These are phyloP conservation scores for Geosiphon pyriformis DNA, from an alignment of 192 early-diverging fungal genomes.

Conservation along the genomic window DNA sequence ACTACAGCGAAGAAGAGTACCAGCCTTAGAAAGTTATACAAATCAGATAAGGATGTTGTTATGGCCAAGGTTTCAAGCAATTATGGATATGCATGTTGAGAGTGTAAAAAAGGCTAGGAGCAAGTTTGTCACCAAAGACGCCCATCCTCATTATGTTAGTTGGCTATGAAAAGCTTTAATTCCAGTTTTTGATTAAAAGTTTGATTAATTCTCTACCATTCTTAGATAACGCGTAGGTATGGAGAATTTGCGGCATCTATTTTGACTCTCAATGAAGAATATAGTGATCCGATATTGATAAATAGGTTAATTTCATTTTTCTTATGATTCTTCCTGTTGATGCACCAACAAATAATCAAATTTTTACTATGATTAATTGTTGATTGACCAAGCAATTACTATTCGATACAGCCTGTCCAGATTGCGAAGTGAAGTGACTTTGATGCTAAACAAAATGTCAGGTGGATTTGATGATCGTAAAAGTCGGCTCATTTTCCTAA, in stretches of 20 bases:
- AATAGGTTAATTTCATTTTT: conserved; percentile 53
- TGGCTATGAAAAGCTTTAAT: not conserved
- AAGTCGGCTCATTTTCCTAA: conserved; percentile 71
- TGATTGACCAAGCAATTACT: not conserved
- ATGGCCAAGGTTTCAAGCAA: conserved; percentile 80
- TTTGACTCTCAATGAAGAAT: conserved; percentile 81
- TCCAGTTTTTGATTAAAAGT: not conserved
- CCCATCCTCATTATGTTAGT: conserved; percentile 78
- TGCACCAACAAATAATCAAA: not conserved
- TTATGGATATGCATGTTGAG: conserved; percentile 90
- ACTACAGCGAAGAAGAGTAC: conserved; percentile 74
- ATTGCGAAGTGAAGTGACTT: conserved; percentile 72
- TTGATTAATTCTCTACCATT: not conserved
- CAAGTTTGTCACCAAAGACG: conserved; percentile 64
- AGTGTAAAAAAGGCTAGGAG: conserved; percentile 72
- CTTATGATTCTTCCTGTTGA: not conserved
- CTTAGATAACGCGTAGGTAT: conserved; percentile 79
- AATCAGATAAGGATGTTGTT: conserved; percentile 90
- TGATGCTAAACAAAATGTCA: conserved; percentile 68
- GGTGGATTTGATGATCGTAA: conserved; percentile 65
- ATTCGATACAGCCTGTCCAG: conserved; percentile 53
- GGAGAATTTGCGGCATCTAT: conserved; percentile 90
- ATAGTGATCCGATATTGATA: conserved; percentile 74
- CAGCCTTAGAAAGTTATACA: conserved; percentile 78
- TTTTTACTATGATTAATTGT: too few species aligned